phyloP scores from a whole-genome alignment of 306 rosid genomes.

The Amphicarpaea edgeworthii region DNA sequence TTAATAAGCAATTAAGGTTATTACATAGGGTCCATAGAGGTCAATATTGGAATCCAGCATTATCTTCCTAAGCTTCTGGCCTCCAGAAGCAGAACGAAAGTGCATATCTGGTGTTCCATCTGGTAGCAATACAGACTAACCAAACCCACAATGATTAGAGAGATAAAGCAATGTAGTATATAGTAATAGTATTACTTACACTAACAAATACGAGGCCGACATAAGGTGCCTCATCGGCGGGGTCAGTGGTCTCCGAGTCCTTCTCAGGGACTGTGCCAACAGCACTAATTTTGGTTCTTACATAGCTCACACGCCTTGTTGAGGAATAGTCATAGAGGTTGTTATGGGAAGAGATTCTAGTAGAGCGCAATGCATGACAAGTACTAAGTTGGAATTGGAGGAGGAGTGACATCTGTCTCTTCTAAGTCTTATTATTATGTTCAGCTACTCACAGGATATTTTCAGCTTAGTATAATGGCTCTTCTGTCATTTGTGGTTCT shows the following conservation, averaged over 20 bases:
- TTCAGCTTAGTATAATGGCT: slow-evolving; percentile 26
- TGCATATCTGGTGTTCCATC: slow-evolving; percentile 94
- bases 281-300: slow-evolving; percentile 63
- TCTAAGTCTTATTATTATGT: too few species aligned
- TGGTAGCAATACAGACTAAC: slow-evolving; percentile 85
- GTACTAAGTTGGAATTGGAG: slow-evolving; percentile 52
- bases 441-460: slow-evolving; percentile 16
- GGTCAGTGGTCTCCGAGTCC: slow-evolving; percentile 51
- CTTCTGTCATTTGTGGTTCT: slow-evolving; percentile 46
- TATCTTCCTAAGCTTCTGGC: slow-evolving; percentile 79
- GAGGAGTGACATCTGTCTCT: slow-evolving; percentile 60
- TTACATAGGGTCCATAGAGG: slow-evolving; percentile 89
- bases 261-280: slow-evolving; percentile 65
- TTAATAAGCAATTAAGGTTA: too few species aligned
- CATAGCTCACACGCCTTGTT: slow-evolving; percentile 47
- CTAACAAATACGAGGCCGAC: slow-evolving; percentile 78
- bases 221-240: slow-evolving; percentile 61
- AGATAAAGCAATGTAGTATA: neutral
- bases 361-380: slow-evolving; percentile 47
- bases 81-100: slow-evolving; percentile 74
- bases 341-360: slow-evolving; percentile 54
- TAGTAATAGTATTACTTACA: slow-evolving; percentile 54
- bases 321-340: slow-evolving; percentile 43
- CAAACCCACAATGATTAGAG: slow-evolving; percentile 9
- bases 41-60: slow-evolving; percentile 86